Evolutionary conservation across 164 flowering plant genomes (phyloP).

Genomic region (Nymphaea colorata): DNA sequence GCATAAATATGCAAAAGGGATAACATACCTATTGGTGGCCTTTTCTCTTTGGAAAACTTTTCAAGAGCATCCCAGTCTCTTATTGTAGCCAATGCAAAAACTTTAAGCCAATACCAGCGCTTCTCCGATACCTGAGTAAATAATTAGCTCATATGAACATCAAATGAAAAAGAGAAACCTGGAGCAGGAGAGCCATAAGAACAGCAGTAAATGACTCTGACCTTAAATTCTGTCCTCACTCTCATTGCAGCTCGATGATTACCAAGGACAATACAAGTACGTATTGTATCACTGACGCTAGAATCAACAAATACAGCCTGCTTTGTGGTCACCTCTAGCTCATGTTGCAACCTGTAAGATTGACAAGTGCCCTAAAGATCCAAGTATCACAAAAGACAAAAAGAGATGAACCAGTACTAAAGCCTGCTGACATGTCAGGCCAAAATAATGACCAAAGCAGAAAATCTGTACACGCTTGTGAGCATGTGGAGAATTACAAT

Average conservation of each 20-base stretch:
- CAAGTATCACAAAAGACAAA: too few species aligned
- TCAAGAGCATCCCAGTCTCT: slow-evolving; percentile 97
- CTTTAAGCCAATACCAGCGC: slow-evolving; percentile 99
- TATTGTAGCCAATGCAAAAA: slow-evolving; percentile 83
- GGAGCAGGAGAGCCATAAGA: slow-evolving; percentile 6
- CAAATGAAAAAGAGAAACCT: not conserved
- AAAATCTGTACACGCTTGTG: too few species aligned
- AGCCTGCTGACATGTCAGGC: too few species aligned
- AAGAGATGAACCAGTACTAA: too few species aligned
- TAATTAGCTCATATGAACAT: not conserved
- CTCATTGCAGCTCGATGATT: slow-evolving; percentile 82
- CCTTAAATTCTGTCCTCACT: slow-evolving; percentile 94
- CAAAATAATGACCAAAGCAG: too few species aligned
- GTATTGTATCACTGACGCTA: slow-evolving; percentile 88
- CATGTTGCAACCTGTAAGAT: slow-evolving; percentile 70
- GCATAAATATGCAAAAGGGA: not conserved
- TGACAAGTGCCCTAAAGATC: not conserved
- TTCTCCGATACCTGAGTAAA: slow-evolving; percentile 76
- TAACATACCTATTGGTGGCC: slow-evolving; percentile 77
- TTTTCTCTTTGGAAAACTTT: slow-evolving; percentile 90
- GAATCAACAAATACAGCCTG: slow-evolving; percentile 91
- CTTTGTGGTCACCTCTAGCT: slow-evolving; percentile 80
- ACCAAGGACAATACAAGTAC: slow-evolving; percentile 89
- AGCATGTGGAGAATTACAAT: too few species aligned
- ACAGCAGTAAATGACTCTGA: slow-evolving; percentile 5